A percentile compares a stretch with the other conserved stretches of the same genome.
These are phyloP conservation scores for Schwanniomyces sp. DNA, from an alignment of 805 yeast species.

Conservation along the genomic window DNA sequence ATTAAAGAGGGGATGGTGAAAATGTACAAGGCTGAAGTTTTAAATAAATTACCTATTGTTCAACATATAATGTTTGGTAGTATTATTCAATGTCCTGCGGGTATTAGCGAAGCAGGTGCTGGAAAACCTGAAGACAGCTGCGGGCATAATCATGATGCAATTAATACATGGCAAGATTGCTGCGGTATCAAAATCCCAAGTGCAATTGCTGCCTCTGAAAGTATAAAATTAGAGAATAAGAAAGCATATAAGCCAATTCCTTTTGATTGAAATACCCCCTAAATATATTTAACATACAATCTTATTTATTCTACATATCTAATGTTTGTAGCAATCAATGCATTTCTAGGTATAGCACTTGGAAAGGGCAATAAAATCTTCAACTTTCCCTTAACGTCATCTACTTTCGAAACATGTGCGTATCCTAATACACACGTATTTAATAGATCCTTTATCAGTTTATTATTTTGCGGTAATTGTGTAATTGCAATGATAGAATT, in stretches of 20 bases:
- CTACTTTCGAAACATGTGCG: slow-evolving; percentile 68
- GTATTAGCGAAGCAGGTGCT: slow-evolving; percentile 40
- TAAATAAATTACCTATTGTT: slow-evolving; percentile 85
- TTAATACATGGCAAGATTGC: slow-evolving; percentile 90
- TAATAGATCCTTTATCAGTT: slow-evolving; percentile 49
- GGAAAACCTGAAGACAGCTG: slow-evolving; percentile 20
- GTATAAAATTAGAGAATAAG: slow-evolving; percentile 31
- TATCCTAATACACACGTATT: slow-evolving; percentile 73
- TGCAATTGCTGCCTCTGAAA: slow-evolving; percentile 84
- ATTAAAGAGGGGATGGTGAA: slow-evolving; percentile 92
- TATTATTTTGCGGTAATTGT: slow-evolving; percentile 33
- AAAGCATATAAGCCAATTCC: slow-evolving; percentile 49
- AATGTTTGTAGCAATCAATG: slow-evolving; percentile 71
- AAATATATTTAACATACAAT: slow-evolving; percentile 2
- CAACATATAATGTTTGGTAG: slow-evolving; percentile 91
- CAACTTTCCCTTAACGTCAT: slow-evolving; percentile 68
- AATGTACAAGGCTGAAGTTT: slow-evolving; percentile 93
- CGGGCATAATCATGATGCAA: slow-evolving; percentile 17
- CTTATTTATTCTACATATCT: slow-evolving; percentile 72
- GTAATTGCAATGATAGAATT: slow-evolving; percentile 72
- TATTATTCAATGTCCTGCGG: slow-evolving; percentile 70
- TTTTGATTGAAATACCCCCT: slow-evolving; percentile 49
- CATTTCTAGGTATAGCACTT: slow-evolving; percentile 75
- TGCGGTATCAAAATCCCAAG: slow-evolving; percentile 97
- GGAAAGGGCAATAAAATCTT: slow-evolving; percentile 85